Conservation (phyloP, 495 filamentous ascomycete species). For the Penicillium paxilli region DNA sequence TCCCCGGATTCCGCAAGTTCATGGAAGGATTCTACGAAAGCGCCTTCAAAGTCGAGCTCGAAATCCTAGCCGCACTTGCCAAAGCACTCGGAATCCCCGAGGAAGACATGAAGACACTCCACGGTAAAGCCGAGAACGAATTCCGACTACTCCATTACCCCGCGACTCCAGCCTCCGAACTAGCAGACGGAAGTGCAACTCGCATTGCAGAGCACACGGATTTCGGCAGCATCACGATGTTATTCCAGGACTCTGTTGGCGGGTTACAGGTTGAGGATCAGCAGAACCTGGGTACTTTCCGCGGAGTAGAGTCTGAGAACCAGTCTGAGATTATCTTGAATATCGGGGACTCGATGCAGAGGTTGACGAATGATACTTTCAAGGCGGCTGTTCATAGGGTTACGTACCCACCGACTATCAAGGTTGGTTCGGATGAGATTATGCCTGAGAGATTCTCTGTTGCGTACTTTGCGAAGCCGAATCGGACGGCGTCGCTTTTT, state of each 20-base stretch:
- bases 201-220: slow-evolving; percentile 47
- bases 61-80: slow-evolving; percentile 44
- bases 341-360: slow-evolving; percentile 64
- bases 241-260: slow-evolving; percentile 48
- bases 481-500: slow-evolving; percentile 21
- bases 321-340: slow-evolving; percentile 61
- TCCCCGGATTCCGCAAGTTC: slow-evolving; percentile 63
- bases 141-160: slow-evolving; percentile 47
- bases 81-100: slow-evolving; percentile 47
- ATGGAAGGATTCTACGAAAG: slow-evolving; percentile 46
- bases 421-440: slow-evolving; percentile 13
- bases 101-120: slow-evolving; percentile 44
- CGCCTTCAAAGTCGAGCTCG: slow-evolving; percentile 38
- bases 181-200: slow-evolving; percentile 22
- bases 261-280: slow-evolving; percentile 48
- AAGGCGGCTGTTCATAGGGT: slow-evolving; percentile 35
- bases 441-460: slow-evolving; percentile 33
- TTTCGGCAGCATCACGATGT: slow-evolving; percentile 47
- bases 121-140: slow-evolving; percentile 52
- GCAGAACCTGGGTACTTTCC: slow-evolving; percentile 33
- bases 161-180: slow-evolving; percentile 10
- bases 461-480: slow-evolving; percentile 36
- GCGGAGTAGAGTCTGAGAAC: slow-evolving; percentile 42
- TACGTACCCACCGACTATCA: slow-evolving; percentile 23
- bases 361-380: slow-evolving; percentile 57